Evolutionary conservation across 208 protist genomes (phyloP).

Genomic region (Phytomonas francai): DNA sequence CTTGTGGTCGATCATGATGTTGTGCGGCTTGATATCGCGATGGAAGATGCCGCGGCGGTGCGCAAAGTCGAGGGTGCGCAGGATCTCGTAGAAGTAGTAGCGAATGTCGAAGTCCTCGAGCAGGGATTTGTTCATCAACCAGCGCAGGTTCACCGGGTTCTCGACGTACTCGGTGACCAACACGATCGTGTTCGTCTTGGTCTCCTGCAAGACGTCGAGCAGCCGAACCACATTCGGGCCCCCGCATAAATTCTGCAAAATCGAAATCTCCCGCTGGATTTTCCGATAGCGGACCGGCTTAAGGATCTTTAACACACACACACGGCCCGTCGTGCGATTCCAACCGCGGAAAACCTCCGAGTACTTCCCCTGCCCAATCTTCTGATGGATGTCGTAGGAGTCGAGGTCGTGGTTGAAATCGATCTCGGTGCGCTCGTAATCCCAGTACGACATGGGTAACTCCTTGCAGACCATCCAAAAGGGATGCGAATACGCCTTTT

Average conservation of each 20-base stretch:
- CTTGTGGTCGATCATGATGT: conserved; percentile 99
- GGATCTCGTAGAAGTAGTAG: conserved; percentile 98
- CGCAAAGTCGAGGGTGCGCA: conserved; percentile 92
- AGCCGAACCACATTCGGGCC: conserved; percentile 98
- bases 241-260: conserved; percentile 97
- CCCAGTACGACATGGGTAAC: conserved; percentile 85
- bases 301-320: conserved; percentile 98
- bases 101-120: conserved; percentile 97
- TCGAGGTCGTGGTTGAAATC: conserved; percentile 80
- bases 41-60: conserved; percentile 99
- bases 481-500: conserved; percentile 39
- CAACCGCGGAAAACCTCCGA: conserved; percentile 98
- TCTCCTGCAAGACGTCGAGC: conserved; percentile 96
- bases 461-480: conserved; percentile 75
- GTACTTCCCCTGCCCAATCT: conserved; percentile 98
- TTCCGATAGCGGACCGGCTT: conserved; percentile 99
- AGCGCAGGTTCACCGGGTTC: conserved; percentile 92
- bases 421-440: conserved; percentile 88
- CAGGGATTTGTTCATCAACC: conserved; percentile 87
- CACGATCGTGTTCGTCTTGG: conserved; percentile 91
- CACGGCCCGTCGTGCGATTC: conserved; percentile 80
- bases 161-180: conserved; percentile 99
- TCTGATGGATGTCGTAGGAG: conserved; percentile 94
- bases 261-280: conserved; percentile 98
- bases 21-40: conserved; percentile 99